Evolutionary conservation across 1,284 basidiomycete species (phyloP).

Genomic region (Phylloboletellus chloephorus): DNA sequence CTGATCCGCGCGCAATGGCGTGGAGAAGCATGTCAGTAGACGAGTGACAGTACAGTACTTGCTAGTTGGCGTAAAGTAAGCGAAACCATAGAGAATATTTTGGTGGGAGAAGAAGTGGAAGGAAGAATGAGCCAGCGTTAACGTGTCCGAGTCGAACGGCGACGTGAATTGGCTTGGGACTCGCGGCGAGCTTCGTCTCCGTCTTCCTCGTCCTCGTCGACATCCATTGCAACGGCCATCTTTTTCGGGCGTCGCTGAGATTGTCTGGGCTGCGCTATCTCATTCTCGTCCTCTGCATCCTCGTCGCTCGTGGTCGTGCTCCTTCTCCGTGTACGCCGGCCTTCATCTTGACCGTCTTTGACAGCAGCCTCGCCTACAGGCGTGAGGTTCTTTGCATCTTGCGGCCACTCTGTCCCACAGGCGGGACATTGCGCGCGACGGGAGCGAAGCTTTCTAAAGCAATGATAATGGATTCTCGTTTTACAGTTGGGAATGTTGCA

Average conservation of each 20-base stretch:
- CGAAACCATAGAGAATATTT: conserved; percentile 7
- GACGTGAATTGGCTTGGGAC: conserved; percentile 21
- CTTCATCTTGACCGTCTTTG: conserved; percentile 53
- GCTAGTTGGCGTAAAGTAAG: conserved; percentile 13
- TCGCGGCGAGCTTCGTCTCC: conserved; percentile 22
- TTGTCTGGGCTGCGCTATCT: conserved; percentile 24
- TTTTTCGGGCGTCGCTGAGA: conserved; percentile 30
- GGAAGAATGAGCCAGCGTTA: conserved; percentile 1
- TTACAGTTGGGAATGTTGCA: conserved; percentile 64
- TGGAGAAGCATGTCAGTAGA: conserved; percentile 22
- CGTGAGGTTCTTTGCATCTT: conserved; percentile 40
- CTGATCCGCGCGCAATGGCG: conserved; percentile 18
- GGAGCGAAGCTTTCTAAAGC: conserved; percentile 44
- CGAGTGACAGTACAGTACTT: conserved; percentile 22
- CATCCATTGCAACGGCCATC: conserved; percentile 33
- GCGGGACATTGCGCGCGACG: conserved; percentile 48
- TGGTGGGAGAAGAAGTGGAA: neutral
- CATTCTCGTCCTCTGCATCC: conserved; percentile 36
- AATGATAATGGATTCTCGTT: conserved; percentile 61
- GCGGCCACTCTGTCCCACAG: conserved; percentile 57
- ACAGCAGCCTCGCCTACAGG: conserved; percentile 63
- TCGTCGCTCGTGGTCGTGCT: conserved; percentile 37
- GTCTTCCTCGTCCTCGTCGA: conserved; percentile 34
- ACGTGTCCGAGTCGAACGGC: conserved; percentile 25
- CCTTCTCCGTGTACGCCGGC: conserved; percentile 37